Conservation (phyloP, 192 early-diverging fungal species). For the Glomus cerebriforme region DNA sequence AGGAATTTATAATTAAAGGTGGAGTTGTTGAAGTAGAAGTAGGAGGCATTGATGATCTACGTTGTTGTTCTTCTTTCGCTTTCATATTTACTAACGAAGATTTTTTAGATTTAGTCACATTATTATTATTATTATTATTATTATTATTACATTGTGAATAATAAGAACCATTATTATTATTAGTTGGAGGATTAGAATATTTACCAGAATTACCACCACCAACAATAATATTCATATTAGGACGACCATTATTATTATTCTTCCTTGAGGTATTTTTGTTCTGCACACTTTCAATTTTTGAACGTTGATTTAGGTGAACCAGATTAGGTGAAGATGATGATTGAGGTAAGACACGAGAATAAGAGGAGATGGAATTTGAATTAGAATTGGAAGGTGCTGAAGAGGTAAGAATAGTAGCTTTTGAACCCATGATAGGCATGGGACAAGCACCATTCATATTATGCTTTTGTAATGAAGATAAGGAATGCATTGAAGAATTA, state of each 20-base stretch:
- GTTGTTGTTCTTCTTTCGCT: background rate
- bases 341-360: background rate
- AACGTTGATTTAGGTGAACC: background rate
- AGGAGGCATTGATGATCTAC: background rate
- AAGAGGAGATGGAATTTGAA: too few species aligned
- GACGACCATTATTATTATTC: background rate
- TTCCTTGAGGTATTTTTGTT: background rate
- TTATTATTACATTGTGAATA: background rate
- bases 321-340: background rate
- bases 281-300: background rate
- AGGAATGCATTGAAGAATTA: background rate
- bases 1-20: too few species aligned
- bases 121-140: background rate
- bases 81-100: background rate
- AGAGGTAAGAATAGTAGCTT: background rate
- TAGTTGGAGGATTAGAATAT: background rate
- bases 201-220: background rate
- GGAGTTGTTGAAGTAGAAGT: background rate
- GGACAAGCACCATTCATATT: background rate
- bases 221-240: background rate
- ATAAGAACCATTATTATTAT: background rate
- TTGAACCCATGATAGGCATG: background rate
- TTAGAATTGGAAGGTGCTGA: background rate
- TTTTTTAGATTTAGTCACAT: background rate
- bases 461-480: background rate